Evolutionary conservation across 2,329 filamentous ascomycete species (phyloP), one percentile per base, ranked within the genome.

Genomic region (Tolypocladium endophyticum): DNA sequence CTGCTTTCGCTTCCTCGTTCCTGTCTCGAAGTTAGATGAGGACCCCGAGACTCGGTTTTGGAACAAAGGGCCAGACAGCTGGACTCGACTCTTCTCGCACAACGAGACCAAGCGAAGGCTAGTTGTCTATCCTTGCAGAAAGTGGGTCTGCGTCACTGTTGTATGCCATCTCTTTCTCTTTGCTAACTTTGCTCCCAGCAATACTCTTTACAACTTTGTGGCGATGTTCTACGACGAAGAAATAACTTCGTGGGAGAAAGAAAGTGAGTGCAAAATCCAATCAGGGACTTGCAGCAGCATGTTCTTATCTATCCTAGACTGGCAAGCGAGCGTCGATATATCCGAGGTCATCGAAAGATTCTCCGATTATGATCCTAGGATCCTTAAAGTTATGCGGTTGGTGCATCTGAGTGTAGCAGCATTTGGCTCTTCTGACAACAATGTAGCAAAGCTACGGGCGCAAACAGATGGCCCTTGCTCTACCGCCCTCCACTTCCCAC

Each of bases 1-100:
- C 50, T 73, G 71, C 62, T 75, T 71, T 54, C 71, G 73, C 0
- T 76, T 76, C 60, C 64, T 75, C 5, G 70, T 75, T 9, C 67
- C 71, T 0, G 56, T 66, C 0, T 61, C 65, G 2, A 64, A 61
- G 0, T 61, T 76, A 1, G 67, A 70, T 25, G 61, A 65, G 18
- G 72, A 74, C n/a, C 63, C 68, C 0, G 65, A 67, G 20, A 73
- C 72, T 9, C 62, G 61, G 9, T 69, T 65, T 36, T 74, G 67
- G 65, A 70, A 70, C 35, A 57, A 66, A n/a, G 63, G 67, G 14
- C 50, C 60, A 11, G 65, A 71, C 1, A 69, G 68, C 3, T 66
- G 62, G 38, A 64, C 63, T 33, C 64, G 67, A 9, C 41, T 73
- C 4, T 70, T 68, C 38, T 25, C 61, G 4, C 52, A 67, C 53